These are phyloP conservation scores for Centella asiatica DNA, from an alignment of 129 eudicot species.

Conservation along the genomic window DNA sequence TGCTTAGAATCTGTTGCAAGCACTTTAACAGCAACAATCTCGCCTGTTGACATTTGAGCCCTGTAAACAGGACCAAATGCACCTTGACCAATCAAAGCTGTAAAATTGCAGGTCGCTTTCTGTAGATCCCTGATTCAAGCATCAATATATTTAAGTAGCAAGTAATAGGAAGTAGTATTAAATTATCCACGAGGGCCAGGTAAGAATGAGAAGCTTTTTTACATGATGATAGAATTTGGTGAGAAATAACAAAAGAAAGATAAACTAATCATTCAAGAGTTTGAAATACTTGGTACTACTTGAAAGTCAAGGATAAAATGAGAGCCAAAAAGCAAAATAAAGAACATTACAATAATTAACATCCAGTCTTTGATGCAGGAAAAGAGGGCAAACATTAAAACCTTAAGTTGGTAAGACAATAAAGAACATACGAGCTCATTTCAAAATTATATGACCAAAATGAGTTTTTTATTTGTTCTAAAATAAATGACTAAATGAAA, in stretches of 20 bases:
- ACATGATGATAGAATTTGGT: background rate
- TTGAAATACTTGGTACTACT: too few species aligned
- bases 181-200: background rate
- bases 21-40: slow-evolving; percentile 93
- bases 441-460: too few species aligned
- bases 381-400: too few species aligned
- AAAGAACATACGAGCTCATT: too few species aligned
- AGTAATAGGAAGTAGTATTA: slow-evolving; percentile 4
- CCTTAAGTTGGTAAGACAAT: too few species aligned
- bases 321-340: too few species aligned
- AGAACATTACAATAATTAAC: too few species aligned
- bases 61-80: slow-evolving; percentile 95
- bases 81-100: slow-evolving; percentile 91
- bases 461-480: too few species aligned
- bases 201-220: background rate
- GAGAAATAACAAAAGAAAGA: background rate
- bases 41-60: slow-evolving; percentile 94
- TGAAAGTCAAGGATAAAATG: too few species aligned
- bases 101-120: slow-evolving; percentile 83
- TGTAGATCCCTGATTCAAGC: slow-evolving; percentile 68
- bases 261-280: background rate
- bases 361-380: too few species aligned
- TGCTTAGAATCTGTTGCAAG: slow-evolving; percentile 96
- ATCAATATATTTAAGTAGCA: slow-evolving; percentile 6
- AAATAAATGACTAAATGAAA: too few species aligned